A percentile compares a stretch with the other conserved stretches of the same genome.
These are phyloP conservation scores for Leptosphaerulina australis DNA, from an alignment of 2,329 filamentous ascomycete species.

Conservation along the genomic window DNA sequence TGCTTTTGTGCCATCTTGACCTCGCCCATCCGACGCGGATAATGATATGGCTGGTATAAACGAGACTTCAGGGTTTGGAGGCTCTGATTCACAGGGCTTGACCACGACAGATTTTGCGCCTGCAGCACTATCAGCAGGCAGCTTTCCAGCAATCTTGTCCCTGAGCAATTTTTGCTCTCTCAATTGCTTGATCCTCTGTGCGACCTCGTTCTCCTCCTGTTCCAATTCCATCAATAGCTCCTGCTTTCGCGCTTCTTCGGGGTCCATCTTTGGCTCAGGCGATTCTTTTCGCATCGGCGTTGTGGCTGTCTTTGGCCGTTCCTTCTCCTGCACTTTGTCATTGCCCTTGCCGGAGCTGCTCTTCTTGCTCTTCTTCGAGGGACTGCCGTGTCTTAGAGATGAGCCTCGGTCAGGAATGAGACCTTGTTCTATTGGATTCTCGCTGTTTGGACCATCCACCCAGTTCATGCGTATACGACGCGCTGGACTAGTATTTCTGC, in stretches of 20 bases:
- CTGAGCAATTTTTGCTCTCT: slow-evolving; percentile 63
- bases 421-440: slow-evolving; percentile 38
- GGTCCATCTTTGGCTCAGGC: slow-evolving; percentile 23
- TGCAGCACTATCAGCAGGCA: slow-evolving; percentile 47
- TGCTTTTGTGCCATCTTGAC: slow-evolving; percentile 47
- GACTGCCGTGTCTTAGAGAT: slow-evolving; percentile 43
- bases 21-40: slow-evolving; percentile 39
- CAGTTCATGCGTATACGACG: slow-evolving; percentile 34
- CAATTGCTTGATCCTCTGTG: slow-evolving; percentile 62
- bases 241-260: slow-evolving; percentile 32
- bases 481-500: slow-evolving; percentile 39
- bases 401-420: slow-evolving; percentile 44
- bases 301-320: slow-evolving; percentile 1
- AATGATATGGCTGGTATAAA: slow-evolving; percentile 44
- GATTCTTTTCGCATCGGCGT: not conserved
- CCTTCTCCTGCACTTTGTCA: slow-evolving; percentile 22
- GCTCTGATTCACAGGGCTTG: slow-evolving; percentile 44
- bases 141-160: slow-evolving; percentile 50
- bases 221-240: slow-evolving; percentile 43
- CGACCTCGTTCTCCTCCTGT: slow-evolving; percentile 61
- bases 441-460: slow-evolving; percentile 30
- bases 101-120: slow-evolving; percentile 44
- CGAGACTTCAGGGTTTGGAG: slow-evolving; percentile 36
- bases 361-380: slow-evolving; percentile 41
- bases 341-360: slow-evolving; percentile 29